Conservation (phyloP, 2,329 filamentous ascomycete species). For the Hymenoscyphus infarciens region DNA sequence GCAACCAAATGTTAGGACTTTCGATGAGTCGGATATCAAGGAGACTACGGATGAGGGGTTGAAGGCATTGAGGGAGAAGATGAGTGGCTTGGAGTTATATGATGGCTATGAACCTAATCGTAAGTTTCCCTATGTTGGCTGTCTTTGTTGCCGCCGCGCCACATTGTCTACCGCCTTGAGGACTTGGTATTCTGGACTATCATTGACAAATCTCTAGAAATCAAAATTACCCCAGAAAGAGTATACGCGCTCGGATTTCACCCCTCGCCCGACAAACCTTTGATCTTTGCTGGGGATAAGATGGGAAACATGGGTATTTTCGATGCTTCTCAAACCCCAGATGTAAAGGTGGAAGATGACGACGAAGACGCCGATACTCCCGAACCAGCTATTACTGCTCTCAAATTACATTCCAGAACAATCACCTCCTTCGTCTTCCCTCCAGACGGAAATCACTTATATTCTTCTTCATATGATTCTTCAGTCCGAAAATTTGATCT, state of each 20-base stretch:
- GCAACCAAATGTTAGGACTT: constrained; percentile 78
- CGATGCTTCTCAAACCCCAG: constrained; percentile 71
- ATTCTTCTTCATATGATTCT: constrained; percentile 87
- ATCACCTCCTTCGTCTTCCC: constrained; percentile 82
- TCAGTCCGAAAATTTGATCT: constrained; percentile 86
- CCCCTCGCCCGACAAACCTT: constrained; percentile 76
- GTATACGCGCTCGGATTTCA: constrained; percentile 88
- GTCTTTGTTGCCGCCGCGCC: background rate
- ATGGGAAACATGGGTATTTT: constrained; percentile 87
- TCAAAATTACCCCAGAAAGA: constrained; percentile 86
- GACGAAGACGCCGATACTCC: constrained; percentile 60
- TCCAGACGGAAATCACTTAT: constrained; percentile 69
- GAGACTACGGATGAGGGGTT: constrained; percentile 75
- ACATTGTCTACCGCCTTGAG: background rate
- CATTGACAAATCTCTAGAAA: constrained; percentile 49
- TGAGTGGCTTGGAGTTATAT: constrained; percentile 76
- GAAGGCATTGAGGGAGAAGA: constrained; percentile 67
- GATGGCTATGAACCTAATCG: constrained; percentile 79
- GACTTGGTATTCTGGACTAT: background rate
- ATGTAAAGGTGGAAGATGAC: constrained; percentile 55
- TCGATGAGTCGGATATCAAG: constrained; percentile 77
- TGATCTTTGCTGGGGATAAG: constrained; percentile 94
- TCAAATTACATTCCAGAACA: constrained; percentile 86
- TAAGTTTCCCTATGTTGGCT: constrained; percentile 38
- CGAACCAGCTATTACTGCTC: constrained; percentile 78